Evolutionary conservation across 768 basidiomycete species (phyloP).

Genomic region (Tricholoma matsutake): DNA sequence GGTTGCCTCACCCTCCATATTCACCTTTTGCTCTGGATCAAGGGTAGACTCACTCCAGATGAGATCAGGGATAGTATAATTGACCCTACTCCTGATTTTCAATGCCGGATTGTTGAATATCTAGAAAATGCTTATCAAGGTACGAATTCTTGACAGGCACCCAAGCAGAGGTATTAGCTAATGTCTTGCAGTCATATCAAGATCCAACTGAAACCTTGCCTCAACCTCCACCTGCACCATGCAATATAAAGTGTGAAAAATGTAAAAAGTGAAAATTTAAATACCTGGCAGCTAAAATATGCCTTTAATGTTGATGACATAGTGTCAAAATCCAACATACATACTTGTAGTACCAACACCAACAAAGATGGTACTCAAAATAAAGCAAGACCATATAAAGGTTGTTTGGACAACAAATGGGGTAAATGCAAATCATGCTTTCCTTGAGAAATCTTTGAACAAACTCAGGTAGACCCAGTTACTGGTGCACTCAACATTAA

Average conservation of each 20-base stretch:
- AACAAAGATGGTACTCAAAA: slow-evolving; percentile 12
- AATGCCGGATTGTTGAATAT: slow-evolving; percentile 4
- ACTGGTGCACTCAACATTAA: slow-evolving; percentile 29
- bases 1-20: slow-evolving; percentile 26
- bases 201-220: slow-evolving; percentile 23
- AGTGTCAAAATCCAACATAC: slow-evolving; percentile 26
- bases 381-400: slow-evolving; percentile 5
- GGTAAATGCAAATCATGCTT: slow-evolving; percentile 32
- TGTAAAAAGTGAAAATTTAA: slow-evolving; percentile 16
- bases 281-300: slow-evolving; percentile 15
- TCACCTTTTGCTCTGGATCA: slow-evolving; percentile 28
- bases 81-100: slow-evolving; percentile 9
- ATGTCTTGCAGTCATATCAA: slow-evolving; percentile 3
- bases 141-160: slow-evolving; percentile 4
- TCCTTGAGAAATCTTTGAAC: slow-evolving; percentile 23
- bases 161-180: not conserved
- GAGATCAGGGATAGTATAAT: slow-evolving; percentile 5
- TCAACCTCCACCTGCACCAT: slow-evolving; percentile 14
- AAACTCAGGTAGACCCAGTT: slow-evolving; percentile 21
- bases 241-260: slow-evolving; percentile 2
- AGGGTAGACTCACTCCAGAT: slow-evolving; percentile 7
- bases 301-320: slow-evolving; percentile 25
- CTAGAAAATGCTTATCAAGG: slow-evolving; percentile 6
- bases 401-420: slow-evolving; percentile 26
- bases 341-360: slow-evolving; percentile 18